Evolutionary conservation across 192 early-diverging fungal genomes (phyloP).

Genomic region (Coemansia sp.): DNA sequence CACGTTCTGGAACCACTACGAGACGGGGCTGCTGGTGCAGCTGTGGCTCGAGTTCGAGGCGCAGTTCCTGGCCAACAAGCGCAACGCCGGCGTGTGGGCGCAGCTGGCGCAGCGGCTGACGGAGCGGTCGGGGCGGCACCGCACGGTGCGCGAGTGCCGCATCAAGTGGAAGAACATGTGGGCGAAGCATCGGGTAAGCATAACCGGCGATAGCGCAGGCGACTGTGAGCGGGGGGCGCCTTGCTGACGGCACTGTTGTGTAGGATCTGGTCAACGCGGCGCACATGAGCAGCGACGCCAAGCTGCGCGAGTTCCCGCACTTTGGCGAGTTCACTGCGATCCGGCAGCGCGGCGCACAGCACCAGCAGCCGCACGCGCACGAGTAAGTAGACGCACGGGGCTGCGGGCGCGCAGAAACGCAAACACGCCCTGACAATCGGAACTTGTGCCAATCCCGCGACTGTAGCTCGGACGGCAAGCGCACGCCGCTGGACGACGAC

Average conservation of each 20-base stretch:
- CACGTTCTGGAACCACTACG: conserved; percentile 52
- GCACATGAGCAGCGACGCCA: conserved; percentile 48
- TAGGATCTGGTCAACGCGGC: conserved; percentile 49
- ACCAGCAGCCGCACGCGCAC: conserved; percentile 14
- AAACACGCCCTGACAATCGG: conserved; percentile 1
- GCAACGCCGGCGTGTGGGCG: conserved; percentile 52
- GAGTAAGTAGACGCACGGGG: conserved; percentile 37
- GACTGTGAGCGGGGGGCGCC: no score
- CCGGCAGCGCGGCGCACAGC: conserved; percentile 23
- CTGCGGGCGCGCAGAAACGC: neutral
- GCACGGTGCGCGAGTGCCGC: conserved; percentile 50
- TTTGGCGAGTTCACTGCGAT: conserved; percentile 42
- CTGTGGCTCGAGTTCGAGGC: conserved; percentile 51
- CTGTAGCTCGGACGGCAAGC: conserved; percentile 30
- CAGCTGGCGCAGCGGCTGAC: conserved; percentile 46
- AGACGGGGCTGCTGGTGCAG: conserved; percentile 45
- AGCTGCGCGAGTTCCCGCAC: conserved; percentile 51
- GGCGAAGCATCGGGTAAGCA: conserved; percentile 52
- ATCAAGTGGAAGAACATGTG: conserved; percentile 56
- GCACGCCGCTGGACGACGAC: conserved; percentile 28
- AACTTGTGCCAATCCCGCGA: neutral
- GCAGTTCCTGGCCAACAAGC: conserved; percentile 51
- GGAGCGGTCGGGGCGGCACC: conserved; percentile 38
- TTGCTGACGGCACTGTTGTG: neutral
- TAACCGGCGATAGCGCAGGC: neutral